Conservation (phyloP, 257 asterid genomes). For the Nicotiana attenuata region DNA sequence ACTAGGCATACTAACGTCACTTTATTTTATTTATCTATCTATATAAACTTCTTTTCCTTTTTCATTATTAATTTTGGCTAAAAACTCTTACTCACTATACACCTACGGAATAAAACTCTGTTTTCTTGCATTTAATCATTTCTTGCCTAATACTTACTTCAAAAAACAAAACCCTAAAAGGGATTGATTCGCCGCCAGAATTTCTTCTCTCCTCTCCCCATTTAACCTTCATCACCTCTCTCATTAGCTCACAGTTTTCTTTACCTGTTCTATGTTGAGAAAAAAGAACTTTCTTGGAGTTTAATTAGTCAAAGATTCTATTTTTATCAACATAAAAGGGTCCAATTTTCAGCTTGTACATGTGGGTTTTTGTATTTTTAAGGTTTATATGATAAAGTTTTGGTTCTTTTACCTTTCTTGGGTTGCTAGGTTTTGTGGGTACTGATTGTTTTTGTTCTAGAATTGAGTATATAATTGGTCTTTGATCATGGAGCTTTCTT, state of each 20-base stretch:
- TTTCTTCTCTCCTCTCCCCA: background rate
- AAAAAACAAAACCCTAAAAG: background rate
- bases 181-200: background rate
- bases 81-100: too few relatives aligned
- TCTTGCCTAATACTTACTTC: background rate
- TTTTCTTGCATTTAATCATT: too few relatives aligned
- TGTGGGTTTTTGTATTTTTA: background rate
- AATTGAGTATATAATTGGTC: background rate
- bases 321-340: background rate
- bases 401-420: background rate
- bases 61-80: too few relatives aligned
- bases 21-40: background rate
- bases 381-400: background rate
- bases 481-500: background rate
- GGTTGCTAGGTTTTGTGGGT: slow-evolving; percentile 5
- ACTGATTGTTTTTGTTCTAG: background rate
- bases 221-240: background rate
- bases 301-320: background rate
- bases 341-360: background rate
- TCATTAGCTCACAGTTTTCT: background rate
- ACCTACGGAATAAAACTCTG: too few relatives aligned
- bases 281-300: slow-evolving; percentile 2
- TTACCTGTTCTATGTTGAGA: background rate
- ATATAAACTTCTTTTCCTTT: background rate
- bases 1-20: background rate